Conservation (phyloP, 202 grass and related monocot species). For the Dendrocalamus latiflorus region DNA sequence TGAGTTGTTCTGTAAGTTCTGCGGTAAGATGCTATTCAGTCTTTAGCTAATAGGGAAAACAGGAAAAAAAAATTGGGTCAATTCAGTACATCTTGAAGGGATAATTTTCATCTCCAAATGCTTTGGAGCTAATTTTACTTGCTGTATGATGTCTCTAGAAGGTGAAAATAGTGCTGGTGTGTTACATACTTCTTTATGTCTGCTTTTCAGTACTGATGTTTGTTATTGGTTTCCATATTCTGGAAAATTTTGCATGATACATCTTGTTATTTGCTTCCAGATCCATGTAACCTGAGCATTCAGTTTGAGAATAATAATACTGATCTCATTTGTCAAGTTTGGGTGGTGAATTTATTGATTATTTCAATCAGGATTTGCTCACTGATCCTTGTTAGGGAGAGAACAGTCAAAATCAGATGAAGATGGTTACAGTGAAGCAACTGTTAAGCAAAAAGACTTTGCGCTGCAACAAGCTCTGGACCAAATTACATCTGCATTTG, state of each 20-base stretch:
- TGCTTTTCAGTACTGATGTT: background rate
- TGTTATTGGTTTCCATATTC: background rate
- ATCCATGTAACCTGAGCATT: background rate
- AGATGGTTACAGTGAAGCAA: slow-evolving; percentile 24
- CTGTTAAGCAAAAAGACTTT: slow-evolving; percentile 39
- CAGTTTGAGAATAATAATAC: background rate
- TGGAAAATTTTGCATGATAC: background rate
- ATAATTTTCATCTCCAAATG: background rate
- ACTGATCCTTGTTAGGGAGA: slow-evolving; percentile 29
- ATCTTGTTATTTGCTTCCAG: background rate
- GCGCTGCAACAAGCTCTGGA: slow-evolving; percentile 71
- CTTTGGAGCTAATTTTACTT: background rate
- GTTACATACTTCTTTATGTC: background rate
- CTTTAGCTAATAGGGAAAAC: background rate
- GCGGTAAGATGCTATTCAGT: background rate
- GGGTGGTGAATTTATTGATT: background rate
- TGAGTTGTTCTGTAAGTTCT: background rate
- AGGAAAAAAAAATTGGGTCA: background rate
- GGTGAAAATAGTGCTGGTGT: background rate
- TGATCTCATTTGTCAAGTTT: background rate
- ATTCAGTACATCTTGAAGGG: background rate
- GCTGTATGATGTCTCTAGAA: background rate
- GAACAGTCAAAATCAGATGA: slow-evolving; percentile 32
- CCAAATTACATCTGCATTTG: slow-evolving; percentile 64
- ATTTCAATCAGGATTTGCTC: background rate